These are phyloP conservation scores for Aspergillus versicolor DNA, from an alignment of 2,329 filamentous ascomycete genomes.

Conservation along the genomic window DNA sequence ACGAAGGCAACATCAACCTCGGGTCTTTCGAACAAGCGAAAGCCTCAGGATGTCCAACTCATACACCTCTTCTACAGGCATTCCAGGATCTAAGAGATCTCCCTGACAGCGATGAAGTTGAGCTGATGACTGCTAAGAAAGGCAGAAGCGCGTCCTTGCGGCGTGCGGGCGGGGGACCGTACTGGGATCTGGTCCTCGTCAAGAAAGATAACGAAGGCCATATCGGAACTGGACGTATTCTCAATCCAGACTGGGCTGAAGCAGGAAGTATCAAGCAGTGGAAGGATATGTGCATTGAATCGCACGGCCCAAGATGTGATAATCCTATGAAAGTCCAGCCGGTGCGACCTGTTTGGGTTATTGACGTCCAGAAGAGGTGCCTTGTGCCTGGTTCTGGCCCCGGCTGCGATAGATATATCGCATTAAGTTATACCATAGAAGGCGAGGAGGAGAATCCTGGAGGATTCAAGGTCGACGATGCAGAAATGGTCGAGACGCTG, in stretches of 20 bases:
- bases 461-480: neutral
- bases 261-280: neutral
- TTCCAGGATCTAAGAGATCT: neutral
- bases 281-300: neutral
- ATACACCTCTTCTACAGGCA: neutral
- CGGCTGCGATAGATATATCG: neutral
- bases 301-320: neutral
- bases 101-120: neutral
- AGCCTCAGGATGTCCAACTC: neutral
- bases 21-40: neutral
- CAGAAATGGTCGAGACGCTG: neutral
- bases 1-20: neutral
- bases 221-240: neutral
- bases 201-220: neutral
- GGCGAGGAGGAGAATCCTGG: neutral
- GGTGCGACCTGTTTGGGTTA: neutral
- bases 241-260: neutral
- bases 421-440: neutral
- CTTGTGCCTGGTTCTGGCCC: neutral
- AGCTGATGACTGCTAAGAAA: accelerated
- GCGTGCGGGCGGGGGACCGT: neutral
- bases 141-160: neutral
- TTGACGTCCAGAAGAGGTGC: neutral
- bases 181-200: neutral
- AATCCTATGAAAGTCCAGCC: neutral